Conservation (phyloP, 1,139 yeast genomes). For the Hanseniaspora gamundiae region DNA sequence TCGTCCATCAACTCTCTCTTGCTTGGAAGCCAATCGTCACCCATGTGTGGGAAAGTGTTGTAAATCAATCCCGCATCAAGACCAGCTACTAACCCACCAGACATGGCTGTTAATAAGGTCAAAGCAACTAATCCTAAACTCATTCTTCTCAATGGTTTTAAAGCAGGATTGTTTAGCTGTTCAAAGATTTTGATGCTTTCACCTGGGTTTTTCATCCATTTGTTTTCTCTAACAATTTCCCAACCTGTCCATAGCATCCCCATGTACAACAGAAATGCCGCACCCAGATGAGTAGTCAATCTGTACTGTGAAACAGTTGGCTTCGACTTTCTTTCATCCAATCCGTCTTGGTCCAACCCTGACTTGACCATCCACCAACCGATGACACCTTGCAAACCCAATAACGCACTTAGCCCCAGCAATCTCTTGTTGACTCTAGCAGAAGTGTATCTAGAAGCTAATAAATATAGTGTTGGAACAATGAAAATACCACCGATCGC, state of each 20-base stretch:
- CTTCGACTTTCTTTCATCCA: slow-evolving; percentile 69
- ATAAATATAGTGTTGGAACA: slow-evolving; percentile 76
- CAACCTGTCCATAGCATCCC: slow-evolving; percentile 88
- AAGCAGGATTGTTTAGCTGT: slow-evolving; percentile 45
- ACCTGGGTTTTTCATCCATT: slow-evolving; percentile 50
- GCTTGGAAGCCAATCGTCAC: slow-evolving; percentile 62
- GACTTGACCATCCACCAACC: slow-evolving; percentile 99
- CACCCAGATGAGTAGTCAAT: slow-evolving; percentile 85
- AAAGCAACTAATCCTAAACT: slow-evolving; percentile 49
- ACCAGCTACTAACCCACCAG: slow-evolving; percentile 98
- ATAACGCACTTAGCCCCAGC: slow-evolving; percentile 56
- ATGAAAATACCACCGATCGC: slow-evolving; percentile 75
- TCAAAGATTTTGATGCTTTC: slow-evolving; percentile 37
- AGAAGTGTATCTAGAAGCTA: slow-evolving; percentile 54
- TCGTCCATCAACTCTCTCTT: slow-evolving; percentile 64
- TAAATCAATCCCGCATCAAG: slow-evolving; percentile 94
- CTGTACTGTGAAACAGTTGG: slow-evolving; percentile 97
- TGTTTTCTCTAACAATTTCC: slow-evolving; percentile 67
- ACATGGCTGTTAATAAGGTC: slow-evolving; percentile 81
- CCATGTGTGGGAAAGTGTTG: slow-evolving; percentile 96
- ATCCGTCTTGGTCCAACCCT: slow-evolving; percentile 74
- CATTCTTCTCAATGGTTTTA: slow-evolving; percentile 43
- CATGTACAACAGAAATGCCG: slow-evolving; percentile 79
- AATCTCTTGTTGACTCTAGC: slow-evolving; percentile 56
- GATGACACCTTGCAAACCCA: slow-evolving; percentile 88